These are phyloP conservation scores for Trichoderma sp. DNA, from an alignment of 2,329 filamentous ascomycete species.

Conservation along the genomic window DNA sequence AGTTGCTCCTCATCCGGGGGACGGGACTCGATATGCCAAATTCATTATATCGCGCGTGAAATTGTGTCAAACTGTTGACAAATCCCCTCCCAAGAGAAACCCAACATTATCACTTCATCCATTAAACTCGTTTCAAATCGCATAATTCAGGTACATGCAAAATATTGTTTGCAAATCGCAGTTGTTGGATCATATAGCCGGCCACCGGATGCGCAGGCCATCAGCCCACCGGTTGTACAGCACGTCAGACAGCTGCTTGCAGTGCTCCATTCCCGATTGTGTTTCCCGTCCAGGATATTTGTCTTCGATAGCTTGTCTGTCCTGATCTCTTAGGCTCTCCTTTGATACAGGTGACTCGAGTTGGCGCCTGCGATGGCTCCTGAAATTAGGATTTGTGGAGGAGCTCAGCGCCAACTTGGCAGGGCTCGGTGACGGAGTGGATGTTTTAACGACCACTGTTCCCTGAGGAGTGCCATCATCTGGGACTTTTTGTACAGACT, in stretches of 20 bases:
- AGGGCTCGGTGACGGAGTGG: conserved; percentile 44
- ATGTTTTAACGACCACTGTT: conserved; percentile 58
- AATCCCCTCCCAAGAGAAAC: background rate
- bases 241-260: conserved; percentile 82
- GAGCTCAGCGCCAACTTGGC: conserved; percentile 73
- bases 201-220: conserved; percentile 72
- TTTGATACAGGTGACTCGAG: conserved; percentile 41
- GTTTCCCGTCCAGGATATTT: conserved; percentile 55
- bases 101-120: background rate
- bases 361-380: conserved; percentile 70
- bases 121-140: background rate
- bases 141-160: background rate
- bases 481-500: conserved; percentile 40
- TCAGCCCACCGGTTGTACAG: conserved; percentile 89
- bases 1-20: conserved; percentile 3
- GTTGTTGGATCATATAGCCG: conserved; percentile 31
- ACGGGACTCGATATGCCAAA: conserved; percentile 25
- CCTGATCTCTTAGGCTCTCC: conserved; percentile 48
- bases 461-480: conserved; percentile 49
- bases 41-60: conserved; percentile 23
- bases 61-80: conserved; percentile 16
- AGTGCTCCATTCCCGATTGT: conserved; percentile 82
- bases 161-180: background rate
- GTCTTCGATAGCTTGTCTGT: conserved; percentile 47
- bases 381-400: conserved; percentile 80